Evolutionary conservation across 2,329 filamentous ascomycete species (phyloP).

Genomic region (Penicillium hordei): DNA sequence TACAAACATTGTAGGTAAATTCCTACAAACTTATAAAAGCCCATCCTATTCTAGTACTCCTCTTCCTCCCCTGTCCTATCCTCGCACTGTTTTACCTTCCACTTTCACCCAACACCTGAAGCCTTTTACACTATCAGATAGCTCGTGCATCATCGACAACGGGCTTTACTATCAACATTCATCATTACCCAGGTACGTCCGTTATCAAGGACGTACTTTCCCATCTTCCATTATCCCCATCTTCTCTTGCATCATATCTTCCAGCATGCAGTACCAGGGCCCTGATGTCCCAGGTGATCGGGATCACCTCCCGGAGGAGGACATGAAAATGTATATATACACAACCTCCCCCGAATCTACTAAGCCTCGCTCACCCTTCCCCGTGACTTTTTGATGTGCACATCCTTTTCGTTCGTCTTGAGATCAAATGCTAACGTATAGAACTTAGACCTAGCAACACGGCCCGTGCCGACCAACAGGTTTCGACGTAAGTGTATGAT

Average conservation of each 20-base stretch:
- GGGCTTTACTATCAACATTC: neutral
- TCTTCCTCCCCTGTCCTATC: constrained; percentile 3
- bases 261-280: neutral
- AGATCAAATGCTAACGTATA: neutral
- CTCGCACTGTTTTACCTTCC: neutral
- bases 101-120: neutral
- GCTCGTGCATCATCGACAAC: neutral
- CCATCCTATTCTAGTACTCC: neutral
- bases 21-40: constrained; percentile 6
- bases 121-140: neutral
- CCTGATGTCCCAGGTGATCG: neutral
- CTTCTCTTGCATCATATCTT: neutral
- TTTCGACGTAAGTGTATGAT: neutral
- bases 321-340: neutral
- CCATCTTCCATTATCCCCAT: neutral
- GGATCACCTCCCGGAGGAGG: neutral
- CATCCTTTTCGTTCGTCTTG: neutral
- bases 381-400: neutral
- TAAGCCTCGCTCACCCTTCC: neutral
- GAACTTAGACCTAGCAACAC: neutral
- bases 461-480: neutral
- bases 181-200: neutral
- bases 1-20: neutral
- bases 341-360: neutral
- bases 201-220: neutral